Base-by-base conservation (phyloP, 176 grass and related monocot genomes). In the Avena insularis region DNA sequence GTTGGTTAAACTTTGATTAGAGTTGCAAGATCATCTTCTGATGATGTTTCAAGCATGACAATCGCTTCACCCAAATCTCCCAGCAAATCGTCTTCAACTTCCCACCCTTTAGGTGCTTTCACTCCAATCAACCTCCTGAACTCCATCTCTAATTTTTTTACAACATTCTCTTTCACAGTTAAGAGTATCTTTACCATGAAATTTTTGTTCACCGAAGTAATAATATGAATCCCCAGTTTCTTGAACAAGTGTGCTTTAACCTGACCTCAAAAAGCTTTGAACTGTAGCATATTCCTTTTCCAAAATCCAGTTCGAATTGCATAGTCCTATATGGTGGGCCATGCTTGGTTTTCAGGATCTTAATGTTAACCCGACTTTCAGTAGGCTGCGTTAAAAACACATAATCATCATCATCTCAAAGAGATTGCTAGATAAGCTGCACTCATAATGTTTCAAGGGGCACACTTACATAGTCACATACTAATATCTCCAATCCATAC, bases 331-430 rank as follows among this genome's bases (percentile, higher is more conserved):
- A 98, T 8, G 93, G 93, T 9, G 96, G 96, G 12, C 93, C 91
- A 58, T 95, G 96, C 45, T 98, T 98, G 79, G 95, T 98, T 81
- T 98, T 98, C 75, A 98, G 91, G 19, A 98, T 92, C 82, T 98
- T 98, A 85, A 98, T 93, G 71, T 79, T 60, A 83, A 98, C 86
- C 83, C 92, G 90, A 89, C 88, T 59, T 35, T 91, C 93, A 65
- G 95, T 81, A 77, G 74, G 87, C 95, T 98, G 83, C 86, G 86
- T 76, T 5, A 35, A 85, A 43, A 90, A 82, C 50, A 13, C 9
- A 25, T 25, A 35, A 36, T 72, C 1, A 27, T 48, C 19, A 10
- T 49, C 55, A 36, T 75, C 53, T 70, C 19, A 12, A 49, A 3
- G 25, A 76, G 48, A 20, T 46, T 16, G 54, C 21, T 15, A 56